Conservation (phyloP, 805 yeast species). For the Lipomyces yamadae region DNA sequence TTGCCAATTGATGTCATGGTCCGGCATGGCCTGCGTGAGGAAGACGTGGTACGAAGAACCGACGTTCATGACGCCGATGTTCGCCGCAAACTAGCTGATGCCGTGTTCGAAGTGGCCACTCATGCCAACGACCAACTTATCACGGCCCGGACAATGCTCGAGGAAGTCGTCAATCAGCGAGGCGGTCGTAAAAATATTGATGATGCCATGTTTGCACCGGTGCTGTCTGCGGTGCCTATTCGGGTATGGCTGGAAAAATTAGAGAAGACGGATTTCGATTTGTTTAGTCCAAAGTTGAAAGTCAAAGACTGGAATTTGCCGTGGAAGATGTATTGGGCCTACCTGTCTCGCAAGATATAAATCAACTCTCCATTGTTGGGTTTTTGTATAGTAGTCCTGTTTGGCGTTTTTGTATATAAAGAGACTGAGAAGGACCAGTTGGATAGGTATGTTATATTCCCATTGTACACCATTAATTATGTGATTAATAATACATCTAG, state of each 20-base stretch:
- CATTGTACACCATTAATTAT: not conserved
- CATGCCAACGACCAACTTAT: slow-evolving; percentile 80
- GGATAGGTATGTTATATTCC: not conserved
- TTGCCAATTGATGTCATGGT: slow-evolving; percentile 69
- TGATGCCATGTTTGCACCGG: slow-evolving; percentile 70
- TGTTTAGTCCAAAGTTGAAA: slow-evolving; percentile 53
- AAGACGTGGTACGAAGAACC: slow-evolving; percentile 52
- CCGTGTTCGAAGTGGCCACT: slow-evolving; percentile 71
- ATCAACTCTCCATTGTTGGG: not conserved
- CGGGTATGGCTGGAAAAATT: slow-evolving; percentile 63
- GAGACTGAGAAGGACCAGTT: not conserved
- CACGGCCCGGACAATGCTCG: slow-evolving; percentile 64
- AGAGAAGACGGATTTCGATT: slow-evolving; percentile 68
- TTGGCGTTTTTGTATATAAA: not conserved
- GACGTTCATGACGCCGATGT: slow-evolving; percentile 40
- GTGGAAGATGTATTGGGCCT: slow-evolving; percentile 60
- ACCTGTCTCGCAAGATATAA: slow-evolving; percentile 50
- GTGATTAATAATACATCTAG: not conserved
- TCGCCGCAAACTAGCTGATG: slow-evolving; percentile 56
- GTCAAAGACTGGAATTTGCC: slow-evolving; percentile 68
- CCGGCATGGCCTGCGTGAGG: slow-evolving; percentile 63
- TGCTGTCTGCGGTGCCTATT: slow-evolving; percentile 70
- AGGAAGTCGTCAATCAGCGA: slow-evolving; percentile 49
- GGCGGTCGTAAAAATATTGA: slow-evolving; percentile 44
- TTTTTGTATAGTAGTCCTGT: not conserved